Base-by-base conservation (phyloP, 257 asterid species). In the Plantago ovata region DNA sequence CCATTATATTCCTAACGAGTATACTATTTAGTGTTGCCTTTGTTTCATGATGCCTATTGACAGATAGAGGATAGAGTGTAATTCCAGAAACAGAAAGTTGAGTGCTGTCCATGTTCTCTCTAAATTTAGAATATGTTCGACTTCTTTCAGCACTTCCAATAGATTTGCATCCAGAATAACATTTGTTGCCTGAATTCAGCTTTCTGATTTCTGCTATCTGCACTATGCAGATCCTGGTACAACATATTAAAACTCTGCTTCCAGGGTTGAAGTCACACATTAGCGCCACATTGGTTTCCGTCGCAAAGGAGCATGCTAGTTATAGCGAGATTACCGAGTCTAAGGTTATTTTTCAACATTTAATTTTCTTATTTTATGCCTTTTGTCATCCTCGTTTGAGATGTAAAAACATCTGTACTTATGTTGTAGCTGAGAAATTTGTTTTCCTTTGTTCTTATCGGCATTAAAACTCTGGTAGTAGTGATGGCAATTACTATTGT, bases 221-320 rank as follows among this genome's bases (percentile, higher is more conserved):
- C 62, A 42, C 43, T 33, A 5, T 60, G 62, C 85, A 89, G 99
- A 80, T 86, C 67, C 68, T 93, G 69, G 94, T 86, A 51, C 97
- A 81, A 58, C 99, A 93, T 69, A 93, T 93, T 62, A 84, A 81
- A 65, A 66, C 92, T 13, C 73, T 89, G 65, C 96, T 93, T 74
- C 99, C 99, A 14, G 96, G 89, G 24, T 66, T 93, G 80, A 93
- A 89, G 77, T 70, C 94, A 13, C 94, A 86, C 72, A 79, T 89
- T 69, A 89, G 84, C 63, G 75, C 86, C 59, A 73, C 74, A 32
- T 75, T 93, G 62, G 88, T 79, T 61, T 71, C 92, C 66, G 97
- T 74, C 69, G 96, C 96, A 24, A 93, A 93, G 76, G 99, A 93
- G 83, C 88, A 86, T 62, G 87, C 99, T 63, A 82, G 96, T 78